Conservation (phyloP, 148 eudicot genomes). For the Nyssa sinensis region DNA sequence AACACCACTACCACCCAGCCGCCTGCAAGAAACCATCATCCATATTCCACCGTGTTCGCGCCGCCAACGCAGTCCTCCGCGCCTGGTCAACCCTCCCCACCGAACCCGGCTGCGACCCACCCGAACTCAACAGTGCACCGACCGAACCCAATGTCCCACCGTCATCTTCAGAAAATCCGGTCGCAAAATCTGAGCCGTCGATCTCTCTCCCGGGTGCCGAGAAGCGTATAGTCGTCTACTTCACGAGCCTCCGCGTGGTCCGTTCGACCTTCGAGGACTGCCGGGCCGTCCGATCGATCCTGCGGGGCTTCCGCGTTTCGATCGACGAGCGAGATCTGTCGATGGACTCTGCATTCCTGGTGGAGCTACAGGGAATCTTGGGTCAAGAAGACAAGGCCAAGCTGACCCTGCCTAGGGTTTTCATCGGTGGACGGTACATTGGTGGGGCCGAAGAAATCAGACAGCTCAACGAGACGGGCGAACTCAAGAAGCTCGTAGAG, state of each 20-base stretch:
- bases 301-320: constrained; percentile 47
- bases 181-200: constrained; percentile 2
- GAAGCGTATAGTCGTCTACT: constrained; percentile 50
- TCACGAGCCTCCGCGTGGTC: constrained; percentile 64
- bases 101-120: not conserved
- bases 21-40: constrained; percentile 18
- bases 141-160: constrained; percentile 4
- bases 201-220: constrained; percentile 35
- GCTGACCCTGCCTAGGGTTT: constrained; percentile 57
- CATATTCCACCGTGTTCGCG: constrained; percentile 69
- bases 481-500: constrained; percentile 54
- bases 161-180: not conserved
- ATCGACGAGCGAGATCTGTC: constrained; percentile 77
- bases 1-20: constrained; percentile 9
- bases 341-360: constrained; percentile 53
- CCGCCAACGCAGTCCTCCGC: constrained; percentile 43
- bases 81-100: constrained; percentile 19
- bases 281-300: constrained; percentile 48
- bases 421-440: constrained; percentile 61
- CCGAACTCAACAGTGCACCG: not conserved
- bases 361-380: constrained; percentile 49
- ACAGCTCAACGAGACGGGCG: constrained; percentile 67
- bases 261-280: constrained; percentile 75
- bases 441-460: constrained; percentile 79
- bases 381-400: constrained; percentile 16